phyloP scores from a whole-genome alignment of 164 flowering plant genomes.

The Tetracentron sinense region DNA sequence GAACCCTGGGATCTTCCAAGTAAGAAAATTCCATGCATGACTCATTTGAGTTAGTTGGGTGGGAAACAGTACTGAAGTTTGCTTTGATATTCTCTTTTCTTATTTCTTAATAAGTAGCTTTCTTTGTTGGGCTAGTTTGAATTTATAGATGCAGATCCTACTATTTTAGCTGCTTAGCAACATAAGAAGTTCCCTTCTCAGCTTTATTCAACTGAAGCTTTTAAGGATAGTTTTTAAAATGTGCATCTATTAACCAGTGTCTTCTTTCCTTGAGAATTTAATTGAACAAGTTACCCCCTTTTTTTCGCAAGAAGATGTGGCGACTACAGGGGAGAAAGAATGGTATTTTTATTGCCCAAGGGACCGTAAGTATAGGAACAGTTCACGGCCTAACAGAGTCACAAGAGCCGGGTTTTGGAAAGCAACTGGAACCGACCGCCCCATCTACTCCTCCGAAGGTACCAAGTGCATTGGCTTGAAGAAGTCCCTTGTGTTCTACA shows the following conservation, averaged over 20 bases:
- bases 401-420: conserved; percentile 74
- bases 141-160: no score
- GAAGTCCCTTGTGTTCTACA: conserved; percentile 71
- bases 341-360: conserved; percentile 71
- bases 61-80: not conserved
- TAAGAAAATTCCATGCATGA: conserved; percentile 24
- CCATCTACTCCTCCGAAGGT: conserved; percentile 55
- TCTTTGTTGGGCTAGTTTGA: not conserved
- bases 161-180: no score
- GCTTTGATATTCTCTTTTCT: not conserved
- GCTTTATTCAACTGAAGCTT: no score
- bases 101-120: not conserved
- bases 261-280: not conserved
- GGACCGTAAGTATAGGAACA: conserved; percentile 59
- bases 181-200: no score
- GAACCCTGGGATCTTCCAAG: conserved; percentile 94
- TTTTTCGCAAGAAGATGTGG: conserved; percentile 26
- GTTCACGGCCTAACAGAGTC: conserved; percentile 59
- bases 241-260: no score
- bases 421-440: conserved; percentile 68
- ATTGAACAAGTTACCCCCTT: not conserved
- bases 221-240: no score
- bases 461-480: conserved; percentile 56
- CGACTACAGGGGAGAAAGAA: conserved; percentile 57
- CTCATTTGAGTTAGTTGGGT: not conserved